phyloP scores from a whole-genome alignment of 176 grass and related monocot species.

The Otatea glauca region DNA sequence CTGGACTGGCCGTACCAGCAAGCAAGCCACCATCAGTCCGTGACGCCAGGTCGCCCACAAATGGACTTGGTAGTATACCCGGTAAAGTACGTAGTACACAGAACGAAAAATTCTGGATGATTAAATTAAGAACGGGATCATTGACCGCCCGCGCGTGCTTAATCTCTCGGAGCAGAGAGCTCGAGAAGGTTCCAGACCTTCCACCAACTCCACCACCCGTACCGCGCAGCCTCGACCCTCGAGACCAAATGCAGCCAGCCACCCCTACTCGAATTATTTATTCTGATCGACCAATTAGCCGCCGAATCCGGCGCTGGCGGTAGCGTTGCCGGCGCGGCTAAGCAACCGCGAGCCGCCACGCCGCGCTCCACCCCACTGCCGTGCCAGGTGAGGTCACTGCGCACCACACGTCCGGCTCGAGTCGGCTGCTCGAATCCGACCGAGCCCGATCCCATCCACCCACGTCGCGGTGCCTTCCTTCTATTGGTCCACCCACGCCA shows the following conservation, averaged over 20 bases:
- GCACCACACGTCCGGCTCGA: constrained; percentile 1
- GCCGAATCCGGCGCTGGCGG: background rate
- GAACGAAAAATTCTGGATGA: background rate
- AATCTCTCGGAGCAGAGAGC: background rate
- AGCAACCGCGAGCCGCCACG: constrained; percentile 44
- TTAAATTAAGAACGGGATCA: background rate
- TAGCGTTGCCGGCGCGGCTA: constrained; percentile 33
- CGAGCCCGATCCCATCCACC: background rate
- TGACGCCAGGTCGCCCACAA: no score
- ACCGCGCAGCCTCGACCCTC: no score
- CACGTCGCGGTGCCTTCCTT: constrained; percentile 34
- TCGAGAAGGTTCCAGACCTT: background rate
- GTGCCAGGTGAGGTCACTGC: constrained; percentile 9
- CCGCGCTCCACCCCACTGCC: background rate
- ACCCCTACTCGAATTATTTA: background rate
- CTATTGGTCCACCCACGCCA: constrained; percentile 19
- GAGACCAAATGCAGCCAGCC: background rate
- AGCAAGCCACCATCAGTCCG: background rate
- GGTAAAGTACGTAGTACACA: background rate
- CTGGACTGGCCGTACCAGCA: background rate
- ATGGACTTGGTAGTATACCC: background rate
- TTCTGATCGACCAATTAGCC: background rate
- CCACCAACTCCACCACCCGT: background rate
- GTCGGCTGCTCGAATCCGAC: background rate
- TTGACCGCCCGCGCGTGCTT: background rate